phyloP scores from a whole-genome alignment of 192 early-diverging fungal species.

The Linnemannia elongata region DNA sequence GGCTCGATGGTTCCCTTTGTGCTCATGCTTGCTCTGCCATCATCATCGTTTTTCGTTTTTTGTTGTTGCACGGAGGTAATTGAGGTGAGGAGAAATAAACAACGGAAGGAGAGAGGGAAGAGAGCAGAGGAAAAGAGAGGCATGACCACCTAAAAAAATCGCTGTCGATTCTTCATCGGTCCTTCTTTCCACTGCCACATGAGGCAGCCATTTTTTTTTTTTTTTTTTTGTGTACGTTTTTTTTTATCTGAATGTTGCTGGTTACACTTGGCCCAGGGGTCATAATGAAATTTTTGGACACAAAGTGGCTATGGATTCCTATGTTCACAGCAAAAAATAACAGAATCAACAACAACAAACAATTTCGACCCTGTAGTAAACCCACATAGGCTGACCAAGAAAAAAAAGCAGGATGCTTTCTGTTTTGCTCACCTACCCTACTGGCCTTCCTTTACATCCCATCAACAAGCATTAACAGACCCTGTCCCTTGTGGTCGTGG shows the following conservation, averaged over 20 bases:
- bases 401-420: not conserved
- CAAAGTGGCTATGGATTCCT: conserved; percentile 7
- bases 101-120: not conserved
- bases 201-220: conserved; percentile 8
- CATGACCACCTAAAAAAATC: conserved; percentile 29
- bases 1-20: conserved; percentile 2
- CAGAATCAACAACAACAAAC: not conserved
- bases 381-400: not conserved
- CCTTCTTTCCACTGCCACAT: conserved; percentile 26
- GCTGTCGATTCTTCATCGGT: conserved; percentile 20
- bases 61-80: not conserved
- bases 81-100: not conserved
- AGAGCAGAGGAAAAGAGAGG: not conserved
- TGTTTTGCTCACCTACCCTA: not conserved
- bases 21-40: not conserved
- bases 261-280: not conserved
- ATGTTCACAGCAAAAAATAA: not conserved
- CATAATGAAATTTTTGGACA: not conserved
- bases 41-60: not conserved
- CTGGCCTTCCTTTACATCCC: not conserved
- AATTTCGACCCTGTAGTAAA: conserved; percentile 1
- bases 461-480: not conserved
- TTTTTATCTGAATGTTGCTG: not conserved
- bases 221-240: conserved; percentile 15
- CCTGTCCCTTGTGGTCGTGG: conserved; percentile 23